Evolutionary conservation across 1,139 yeast species (phyloP).

Genomic region (Lodderomyces pseudojiufengensis): DNA sequence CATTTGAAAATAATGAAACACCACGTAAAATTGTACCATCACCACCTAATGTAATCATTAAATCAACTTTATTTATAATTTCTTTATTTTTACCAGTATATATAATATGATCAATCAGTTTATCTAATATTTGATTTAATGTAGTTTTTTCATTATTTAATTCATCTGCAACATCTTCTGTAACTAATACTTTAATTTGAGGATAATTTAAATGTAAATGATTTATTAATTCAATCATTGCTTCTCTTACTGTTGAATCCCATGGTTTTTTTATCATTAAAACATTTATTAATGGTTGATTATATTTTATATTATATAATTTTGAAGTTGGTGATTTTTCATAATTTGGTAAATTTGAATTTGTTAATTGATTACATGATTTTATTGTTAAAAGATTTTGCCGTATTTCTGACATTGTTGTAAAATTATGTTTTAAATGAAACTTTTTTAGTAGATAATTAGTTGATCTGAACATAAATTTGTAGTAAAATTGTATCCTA

Average conservation of each 20-base stretch:
- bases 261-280: slow-evolving; percentile 83
- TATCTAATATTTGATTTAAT: slow-evolving; percentile 9
- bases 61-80: slow-evolving; percentile 58
- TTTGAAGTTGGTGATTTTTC: slow-evolving; percentile 11
- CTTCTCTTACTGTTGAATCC: slow-evolving; percentile 60
- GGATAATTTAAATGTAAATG: slow-evolving; percentile 59
- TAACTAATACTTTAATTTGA: slow-evolving; percentile 70
- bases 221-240: slow-evolving; percentile 62
- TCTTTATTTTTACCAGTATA: slow-evolving; percentile 60
- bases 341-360: slow-evolving; percentile 12
- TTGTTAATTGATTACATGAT: slow-evolving; percentile 11
- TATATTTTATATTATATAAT: slow-evolving; percentile 40
- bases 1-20: slow-evolving; percentile 59
- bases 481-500: no score
- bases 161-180: slow-evolving; percentile 73
- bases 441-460: no score
- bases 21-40: slow-evolving; percentile 91
- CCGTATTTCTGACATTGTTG: neutral
- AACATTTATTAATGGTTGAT: slow-evolving; percentile 59
- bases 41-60: slow-evolving; percentile 86
- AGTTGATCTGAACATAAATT: no score
- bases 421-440: no score
- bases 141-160: slow-evolving; percentile 32
- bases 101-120: slow-evolving; percentile 10
- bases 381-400: slow-evolving; percentile 5